Conservation (phyloP, 2,329 filamentous ascomycete species). For the Fusarium caatingaense region DNA sequence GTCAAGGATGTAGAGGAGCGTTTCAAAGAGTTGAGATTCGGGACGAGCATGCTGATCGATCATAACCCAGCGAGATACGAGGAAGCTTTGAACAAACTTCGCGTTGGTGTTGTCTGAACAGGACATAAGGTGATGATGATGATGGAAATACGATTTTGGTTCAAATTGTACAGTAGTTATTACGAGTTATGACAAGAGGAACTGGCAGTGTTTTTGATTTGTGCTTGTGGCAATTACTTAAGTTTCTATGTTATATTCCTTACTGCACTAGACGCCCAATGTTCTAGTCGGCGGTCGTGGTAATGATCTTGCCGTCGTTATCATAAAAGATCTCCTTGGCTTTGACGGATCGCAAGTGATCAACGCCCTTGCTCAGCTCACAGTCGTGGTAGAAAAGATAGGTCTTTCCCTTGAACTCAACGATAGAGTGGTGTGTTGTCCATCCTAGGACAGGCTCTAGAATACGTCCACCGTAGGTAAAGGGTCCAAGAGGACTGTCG, state of each 20-base stretch:
- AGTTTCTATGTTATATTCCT: background rate
- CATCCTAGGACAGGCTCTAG: conserved; percentile 82
- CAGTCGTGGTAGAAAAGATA: conserved; percentile 83
- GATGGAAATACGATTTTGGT: conserved; percentile 15
- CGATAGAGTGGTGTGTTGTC: conserved; percentile 85
- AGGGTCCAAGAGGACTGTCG: conserved; percentile 74
- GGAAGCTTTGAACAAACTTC: conserved; percentile 71
- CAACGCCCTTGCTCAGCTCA: conserved; percentile 73
- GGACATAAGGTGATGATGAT: background rate
- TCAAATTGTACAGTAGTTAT: conserved; percentile 4
- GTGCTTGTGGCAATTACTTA: background rate
- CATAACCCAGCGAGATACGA: conserved; percentile 82
- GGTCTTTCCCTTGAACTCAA: conserved; percentile 77
- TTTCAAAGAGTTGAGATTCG: conserved; percentile 78
- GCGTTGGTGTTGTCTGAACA: conserved; percentile 57
- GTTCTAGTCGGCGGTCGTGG: conserved; percentile 47
- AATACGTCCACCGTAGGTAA: conserved; percentile 77
- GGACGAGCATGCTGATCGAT: conserved; percentile 78
- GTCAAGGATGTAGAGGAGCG: conserved; percentile 76
- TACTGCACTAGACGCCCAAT: background rate
- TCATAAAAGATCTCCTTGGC: conserved; percentile 80
- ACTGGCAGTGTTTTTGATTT: background rate
- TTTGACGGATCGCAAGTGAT: conserved; percentile 79
- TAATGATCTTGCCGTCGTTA: conserved; percentile 69
- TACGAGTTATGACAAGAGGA: background rate